Base-by-base conservation (phyloP, 2,329 filamentous ascomycete species). In the Cytospora piceicola region DNA sequence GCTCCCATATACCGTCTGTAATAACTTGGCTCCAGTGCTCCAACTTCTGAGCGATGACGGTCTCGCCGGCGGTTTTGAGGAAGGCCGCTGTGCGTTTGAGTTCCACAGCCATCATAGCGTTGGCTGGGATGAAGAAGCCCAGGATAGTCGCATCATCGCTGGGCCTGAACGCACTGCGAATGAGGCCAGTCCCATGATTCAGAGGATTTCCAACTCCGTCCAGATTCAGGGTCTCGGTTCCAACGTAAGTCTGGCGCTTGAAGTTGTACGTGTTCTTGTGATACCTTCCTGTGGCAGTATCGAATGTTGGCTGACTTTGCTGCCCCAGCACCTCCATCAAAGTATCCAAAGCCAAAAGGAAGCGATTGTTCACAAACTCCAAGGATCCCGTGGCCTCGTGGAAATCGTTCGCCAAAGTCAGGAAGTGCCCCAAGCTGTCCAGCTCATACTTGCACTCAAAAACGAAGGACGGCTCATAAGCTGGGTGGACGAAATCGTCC, bases 381-480 rank as follows among this genome's bases (percentile, higher is more conserved):
- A 84, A 90, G 0, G 92, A 94, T 2, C 84, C 84, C 0, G 93
- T 96, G 73, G 92, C 85, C 49, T 90, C 87, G 78, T 95, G 85
- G 78, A 96, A 98, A 71, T 97, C 89, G 72, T 97, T 97, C 22
- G 85, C 87, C 2, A 99, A 80, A 0, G 91, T 88, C 7, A 99
- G 84, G 76, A 99, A 99, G 74, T 96, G 90, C 0, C 94, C 95
- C 0, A 99, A 83, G 11, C 94, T 97, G 78, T 99, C 95, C 27
- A 99, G 88, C 80, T 99, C 95, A 78, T 98, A 99, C 79, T 99
- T 99, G 86, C 95, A 99, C 78, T 99, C 95, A 70, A 97, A 99
- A 4, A 99, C 95, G 58, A 89, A 86, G 0, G 83, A 86, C 0
- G 90, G 90, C 73, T 98, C 93, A 74, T 96, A 98, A 0, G 83